Percentiles rank a stretch among this genome's conserved stretches.
Evolutionary conservation across 2,329 filamentous ascomycete species (phyloP).

Genomic region (Plectosphaerella cucumerina): DNA sequence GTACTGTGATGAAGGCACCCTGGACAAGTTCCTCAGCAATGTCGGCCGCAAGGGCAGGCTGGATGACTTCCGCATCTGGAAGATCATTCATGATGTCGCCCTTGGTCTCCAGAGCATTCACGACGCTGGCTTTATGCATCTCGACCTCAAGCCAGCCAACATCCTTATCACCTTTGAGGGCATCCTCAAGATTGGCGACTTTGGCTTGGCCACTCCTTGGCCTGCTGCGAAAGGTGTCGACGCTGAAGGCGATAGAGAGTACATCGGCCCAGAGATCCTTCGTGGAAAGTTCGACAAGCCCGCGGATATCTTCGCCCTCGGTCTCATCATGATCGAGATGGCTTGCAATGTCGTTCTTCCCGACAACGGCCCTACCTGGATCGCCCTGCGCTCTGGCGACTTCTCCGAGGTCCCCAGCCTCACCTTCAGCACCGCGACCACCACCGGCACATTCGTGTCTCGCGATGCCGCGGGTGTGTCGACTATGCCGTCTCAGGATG

Average conservation of each 20-base stretch:
- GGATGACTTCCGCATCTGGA: conserved; percentile 98
- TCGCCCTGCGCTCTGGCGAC: conserved; percentile 82
- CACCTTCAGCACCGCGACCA: conserved; percentile 66
- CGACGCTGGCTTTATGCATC: conserved; percentile 77
- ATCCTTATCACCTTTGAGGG: conserved; percentile 79
- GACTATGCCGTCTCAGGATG: conserved; percentile 10
- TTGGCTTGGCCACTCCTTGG: conserved; percentile 76
- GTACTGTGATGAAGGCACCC: conserved; percentile 89
- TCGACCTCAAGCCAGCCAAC: conserved; percentile 83
- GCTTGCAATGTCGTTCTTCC: conserved; percentile 91
- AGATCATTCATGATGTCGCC: conserved; percentile 83
- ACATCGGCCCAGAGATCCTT: conserved; percentile 91
- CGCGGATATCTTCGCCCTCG: conserved; percentile 89
- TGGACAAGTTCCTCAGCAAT: conserved; percentile 80
- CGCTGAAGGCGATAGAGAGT: conserved; percentile 91
- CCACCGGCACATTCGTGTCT: conserved; percentile 3
- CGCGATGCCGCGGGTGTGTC: conserved; percentile 13
- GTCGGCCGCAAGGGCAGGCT: conserved; percentile 80
- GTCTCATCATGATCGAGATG: conserved; percentile 91
- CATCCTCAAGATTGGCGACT: conserved; percentile 79
- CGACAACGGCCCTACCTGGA: conserved; percentile 89
- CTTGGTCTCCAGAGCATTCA: conserved; percentile 87
- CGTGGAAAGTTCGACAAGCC: conserved; percentile 83
- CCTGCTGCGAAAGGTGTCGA: conserved; percentile 74
- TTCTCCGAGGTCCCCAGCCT: conserved; percentile 84